Conservation (phyloP, 1,284 basidiomycete genomes). For the Pseudomicrostroma phylloplanum region DNA sequence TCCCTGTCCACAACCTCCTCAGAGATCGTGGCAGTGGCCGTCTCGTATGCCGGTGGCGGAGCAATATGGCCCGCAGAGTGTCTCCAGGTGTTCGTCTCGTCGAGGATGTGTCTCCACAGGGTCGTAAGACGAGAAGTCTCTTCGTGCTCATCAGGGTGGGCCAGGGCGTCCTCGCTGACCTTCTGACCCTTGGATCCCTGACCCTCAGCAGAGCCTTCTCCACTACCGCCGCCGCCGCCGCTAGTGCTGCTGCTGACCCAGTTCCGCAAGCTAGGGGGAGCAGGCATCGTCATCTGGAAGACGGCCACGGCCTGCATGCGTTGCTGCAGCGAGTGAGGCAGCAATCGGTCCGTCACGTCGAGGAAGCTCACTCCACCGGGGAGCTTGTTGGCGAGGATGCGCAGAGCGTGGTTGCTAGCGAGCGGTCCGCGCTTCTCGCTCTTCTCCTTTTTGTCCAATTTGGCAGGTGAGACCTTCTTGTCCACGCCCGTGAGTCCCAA, state of each 20-base stretch:
- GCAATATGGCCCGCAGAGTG: neutral
- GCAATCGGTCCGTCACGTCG: constrained; percentile 10
- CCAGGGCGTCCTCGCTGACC: constrained; percentile 1
- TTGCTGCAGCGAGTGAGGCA: constrained; percentile 6
- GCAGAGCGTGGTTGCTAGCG: neutral
- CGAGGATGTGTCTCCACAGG: constrained; percentile 35
- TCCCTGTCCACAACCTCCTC: neutral
- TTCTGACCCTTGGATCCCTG: neutral
- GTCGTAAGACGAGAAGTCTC: constrained; percentile 25
- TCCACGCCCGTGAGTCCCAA: too few relatives aligned
- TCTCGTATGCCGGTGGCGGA: constrained; percentile 1
- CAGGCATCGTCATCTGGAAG: constrained; percentile 31
- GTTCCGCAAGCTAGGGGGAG: constrained; percentile 23
- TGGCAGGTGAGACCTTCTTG: too few relatives aligned
- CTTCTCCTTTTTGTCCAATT: too few relatives aligned
- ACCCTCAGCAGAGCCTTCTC: neutral
- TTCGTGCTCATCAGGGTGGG: constrained; percentile 7
- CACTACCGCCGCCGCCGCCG: neutral
- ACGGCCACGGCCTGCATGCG: constrained; percentile 32
- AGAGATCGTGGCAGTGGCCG: neutral
- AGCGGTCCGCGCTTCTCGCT: too few relatives aligned
- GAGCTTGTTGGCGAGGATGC: constrained; percentile 11
- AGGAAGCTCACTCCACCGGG: neutral
- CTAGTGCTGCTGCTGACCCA: constrained; percentile 21
- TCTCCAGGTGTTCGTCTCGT: constrained; percentile 30